Conservation (phyloP, 306 rosid genomes). For the Ceratonia siliqua region DNA sequence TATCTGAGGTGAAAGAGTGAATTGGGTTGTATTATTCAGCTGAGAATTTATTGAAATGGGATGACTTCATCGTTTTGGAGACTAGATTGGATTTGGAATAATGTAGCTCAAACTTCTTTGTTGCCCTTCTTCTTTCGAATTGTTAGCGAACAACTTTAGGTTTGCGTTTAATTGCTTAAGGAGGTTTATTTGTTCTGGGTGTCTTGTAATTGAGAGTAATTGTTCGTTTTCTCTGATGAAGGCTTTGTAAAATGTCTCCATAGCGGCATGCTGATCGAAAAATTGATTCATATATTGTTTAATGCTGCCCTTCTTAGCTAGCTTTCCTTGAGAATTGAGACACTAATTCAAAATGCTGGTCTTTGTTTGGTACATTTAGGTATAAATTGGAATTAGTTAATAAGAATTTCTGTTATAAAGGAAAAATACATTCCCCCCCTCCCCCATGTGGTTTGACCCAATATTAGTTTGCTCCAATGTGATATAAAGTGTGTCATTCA, state of each 20-base stretch:
- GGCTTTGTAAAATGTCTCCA: slow-evolving; percentile 8
- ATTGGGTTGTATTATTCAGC: slow-evolving; percentile 6
- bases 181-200: neutral
- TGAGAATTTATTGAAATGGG: slow-evolving; percentile 3
- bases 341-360: neutral
- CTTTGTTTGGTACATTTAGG: neutral
- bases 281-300: neutral
- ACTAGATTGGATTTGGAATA: slow-evolving; percentile 10
- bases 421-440: too few species aligned
- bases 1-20: slow-evolving; percentile 3
- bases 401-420: neutral
- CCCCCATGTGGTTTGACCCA: too few species aligned
- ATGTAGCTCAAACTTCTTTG: slow-evolving; percentile 2
- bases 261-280: neutral
- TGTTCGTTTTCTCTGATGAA: neutral
- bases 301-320: neutral
- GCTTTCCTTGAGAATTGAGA: neutral
- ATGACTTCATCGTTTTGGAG: neutral
- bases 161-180: neutral
- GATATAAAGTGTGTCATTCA: too few species aligned
- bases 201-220: neutral
- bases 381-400: neutral
- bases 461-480: too few species aligned
- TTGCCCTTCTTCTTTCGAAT: neutral
- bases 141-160: neutral